Conservation (phyloP, 2,329 filamentous ascomycete species). For the Chalaropsis thielavioides region DNA sequence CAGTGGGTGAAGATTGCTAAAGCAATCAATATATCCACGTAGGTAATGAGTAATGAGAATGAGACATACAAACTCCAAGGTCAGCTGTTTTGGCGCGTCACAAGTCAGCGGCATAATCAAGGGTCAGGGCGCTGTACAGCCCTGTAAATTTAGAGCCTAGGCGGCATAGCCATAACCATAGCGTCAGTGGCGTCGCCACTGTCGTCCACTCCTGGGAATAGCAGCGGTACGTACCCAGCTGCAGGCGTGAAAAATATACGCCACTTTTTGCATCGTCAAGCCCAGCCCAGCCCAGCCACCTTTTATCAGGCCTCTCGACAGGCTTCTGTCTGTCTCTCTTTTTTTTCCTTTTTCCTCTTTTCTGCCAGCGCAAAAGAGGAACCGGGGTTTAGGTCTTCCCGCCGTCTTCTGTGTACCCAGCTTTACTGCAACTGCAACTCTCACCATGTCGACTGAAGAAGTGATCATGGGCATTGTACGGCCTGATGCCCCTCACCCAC, state of each 20-base stretch:
- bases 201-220: background rate
- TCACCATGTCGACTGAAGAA: conserved; percentile 8
- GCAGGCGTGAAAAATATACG: background rate
- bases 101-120: background rate
- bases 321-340: background rate
- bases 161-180: no score
- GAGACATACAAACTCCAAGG: background rate
- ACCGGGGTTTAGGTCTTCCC: conserved; percentile 3
- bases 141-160: background rate
- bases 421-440: background rate
- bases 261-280: background rate
- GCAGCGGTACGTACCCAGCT: background rate
- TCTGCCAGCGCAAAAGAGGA: background rate
- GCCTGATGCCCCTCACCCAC: background rate
- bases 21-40: background rate
- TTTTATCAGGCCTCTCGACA: background rate
- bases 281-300: conserved; percentile 1
- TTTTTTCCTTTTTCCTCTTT: background rate
- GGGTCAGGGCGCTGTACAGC: background rate
- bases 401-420: background rate
- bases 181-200: no score
- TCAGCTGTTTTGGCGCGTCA: background rate
- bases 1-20: background rate
- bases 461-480: conserved; percentile 39
- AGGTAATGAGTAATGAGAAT: no score